Evolutionary conservation across 2,329 filamentous ascomycete genomes (phyloP).

Genomic region (Chrysosporium queenslandicum): DNA sequence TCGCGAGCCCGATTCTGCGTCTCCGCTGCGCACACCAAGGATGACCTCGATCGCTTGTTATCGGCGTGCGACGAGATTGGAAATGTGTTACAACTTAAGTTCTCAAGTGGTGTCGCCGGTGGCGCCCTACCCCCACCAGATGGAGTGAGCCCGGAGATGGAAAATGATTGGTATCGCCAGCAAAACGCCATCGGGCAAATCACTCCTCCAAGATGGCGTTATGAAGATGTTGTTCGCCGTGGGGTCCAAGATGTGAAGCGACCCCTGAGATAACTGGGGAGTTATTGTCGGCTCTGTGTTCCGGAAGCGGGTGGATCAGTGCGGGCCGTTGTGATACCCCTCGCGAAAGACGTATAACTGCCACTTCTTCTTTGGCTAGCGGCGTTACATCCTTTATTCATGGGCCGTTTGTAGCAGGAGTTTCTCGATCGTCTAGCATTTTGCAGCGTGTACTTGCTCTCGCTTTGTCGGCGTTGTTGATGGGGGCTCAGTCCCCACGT

Average conservation of each 20-base stretch:
- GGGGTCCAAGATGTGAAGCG: constrained; percentile 68
- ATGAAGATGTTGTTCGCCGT: constrained; percentile 62
- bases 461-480: constrained; percentile 10
- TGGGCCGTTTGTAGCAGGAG: background rate
- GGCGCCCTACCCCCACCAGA: constrained; percentile 68
- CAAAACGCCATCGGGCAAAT: constrained; percentile 43
- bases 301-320: constrained; percentile 8
- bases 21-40: constrained; percentile 93
- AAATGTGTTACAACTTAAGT: constrained; percentile 86
- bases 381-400: constrained; percentile 2
- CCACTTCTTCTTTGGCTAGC: constrained; percentile 3
- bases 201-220: constrained; percentile 64
- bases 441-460: constrained; percentile 4
- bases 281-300: background rate
- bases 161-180: constrained; percentile 53
- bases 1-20: constrained; percentile 94
- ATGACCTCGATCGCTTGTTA: constrained; percentile 84
- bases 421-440: background rate
- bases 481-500: background rate
- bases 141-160: constrained; percentile 59
- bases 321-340: constrained; percentile 12
- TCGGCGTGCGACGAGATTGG: constrained; percentile 87
- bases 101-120: constrained; percentile 89
- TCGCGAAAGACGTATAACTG: background rate
- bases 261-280: constrained; percentile 49